These are phyloP conservation scores for Apiospora arundinis DNA, from an alignment of 2,329 filamentous ascomycete species.

Conservation along the genomic window DNA sequence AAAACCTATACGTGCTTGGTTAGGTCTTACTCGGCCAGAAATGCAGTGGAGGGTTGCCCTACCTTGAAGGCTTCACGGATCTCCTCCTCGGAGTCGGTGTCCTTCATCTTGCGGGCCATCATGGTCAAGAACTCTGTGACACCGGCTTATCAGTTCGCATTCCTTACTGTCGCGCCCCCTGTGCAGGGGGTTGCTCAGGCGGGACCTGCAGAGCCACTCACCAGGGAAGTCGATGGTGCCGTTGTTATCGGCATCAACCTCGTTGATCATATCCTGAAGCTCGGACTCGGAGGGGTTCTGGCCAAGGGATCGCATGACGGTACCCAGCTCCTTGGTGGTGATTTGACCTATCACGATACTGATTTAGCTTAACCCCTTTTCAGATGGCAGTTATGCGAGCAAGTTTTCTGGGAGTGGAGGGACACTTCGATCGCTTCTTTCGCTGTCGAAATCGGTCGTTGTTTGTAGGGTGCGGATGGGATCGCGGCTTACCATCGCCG, in stretches of 20 bases:
- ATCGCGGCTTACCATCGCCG: conserved; percentile 75
- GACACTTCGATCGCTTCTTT: background rate
- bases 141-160: background rate
- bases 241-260: conserved; percentile 91
- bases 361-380: background rate
- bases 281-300: conserved; percentile 92
- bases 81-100: conserved; percentile 89
- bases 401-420: background rate
- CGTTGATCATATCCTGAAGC: conserved; percentile 93
- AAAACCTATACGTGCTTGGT: conserved; percentile 61
- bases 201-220: conserved; percentile 49
- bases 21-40: background rate
- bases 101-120: conserved; percentile 96
- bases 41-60: background rate
- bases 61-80: conserved; percentile 91
- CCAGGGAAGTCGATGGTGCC: conserved; percentile 91
- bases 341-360: conserved; percentile 71
- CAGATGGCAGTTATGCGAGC: background rate
- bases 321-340: conserved; percentile 88
- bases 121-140: conserved; percentile 84
- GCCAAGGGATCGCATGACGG: conserved; percentile 88
- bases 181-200: background rate
- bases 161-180: background rate
- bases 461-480: conserved; percentile 1
- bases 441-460: background rate